phyloP scores from a whole-genome alignment of 306 rosid genomes.

The Malus domestica region ASM211411v1 NC_041794.1:25089501-25090000 shows the following conservation, averaged over 20 bases:
- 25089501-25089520: neutral
- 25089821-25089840: neutral
- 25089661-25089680: neutral
- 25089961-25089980: neutral
- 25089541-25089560: neutral
- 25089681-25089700: slow-evolving; percentile 1
- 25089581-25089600: neutral
- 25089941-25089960: neutral
- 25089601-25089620: neutral
- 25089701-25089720: slow-evolving; percentile 13
- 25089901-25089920: neutral
- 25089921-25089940: neutral
- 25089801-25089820: slow-evolving; percentile 6
- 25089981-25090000: neutral
- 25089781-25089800: slow-evolving; percentile 9
- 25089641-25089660: neutral
- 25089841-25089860: neutral
- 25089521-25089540: slow-evolving; percentile 7
- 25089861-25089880: neutral
- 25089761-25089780: neutral
- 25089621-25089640: neutral
- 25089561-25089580: neutral
- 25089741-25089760: neutral
- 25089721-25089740: slow-evolving; percentile 3
- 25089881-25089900: slow-evolving; percentile 1